Conservation (phyloP, 306 rosid species). For the Vigna reflexopilosa region DNA sequence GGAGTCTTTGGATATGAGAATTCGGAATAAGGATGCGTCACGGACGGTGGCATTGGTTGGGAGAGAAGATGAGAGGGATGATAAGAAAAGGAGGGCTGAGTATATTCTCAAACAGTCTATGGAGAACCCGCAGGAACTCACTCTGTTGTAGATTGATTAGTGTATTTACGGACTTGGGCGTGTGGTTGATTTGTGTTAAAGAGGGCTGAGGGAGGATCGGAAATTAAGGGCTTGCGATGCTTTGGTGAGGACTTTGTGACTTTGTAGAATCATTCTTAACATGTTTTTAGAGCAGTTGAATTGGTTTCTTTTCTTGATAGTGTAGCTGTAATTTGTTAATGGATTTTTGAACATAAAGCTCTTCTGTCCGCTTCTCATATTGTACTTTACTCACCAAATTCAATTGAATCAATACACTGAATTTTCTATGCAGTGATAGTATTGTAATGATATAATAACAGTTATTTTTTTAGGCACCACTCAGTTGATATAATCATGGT, state of each 20-base stretch:
- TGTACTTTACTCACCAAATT: slow-evolving; percentile 46
- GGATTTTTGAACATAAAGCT: slow-evolving; percentile 31
- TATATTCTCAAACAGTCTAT: slow-evolving; percentile 82
- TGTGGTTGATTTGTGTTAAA: slow-evolving; percentile 4
- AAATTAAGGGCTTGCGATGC: slow-evolving; percentile 45
- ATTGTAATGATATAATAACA: not conserved
- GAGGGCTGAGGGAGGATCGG: slow-evolving; percentile 21
- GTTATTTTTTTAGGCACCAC: not conserved
- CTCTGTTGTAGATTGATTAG: slow-evolving; percentile 62
- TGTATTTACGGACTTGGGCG: slow-evolving; percentile 35
- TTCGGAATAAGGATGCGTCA: slow-evolving; percentile 67
- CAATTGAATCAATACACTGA: slow-evolving; percentile 40
- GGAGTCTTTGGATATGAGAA: slow-evolving; percentile 68
- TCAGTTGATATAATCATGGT: not conserved
- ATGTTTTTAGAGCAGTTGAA: slow-evolving; percentile 46
- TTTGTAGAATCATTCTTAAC: slow-evolving; percentile 56
- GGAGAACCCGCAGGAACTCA: slow-evolving; percentile 89
- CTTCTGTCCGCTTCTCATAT: slow-evolving; percentile 29
- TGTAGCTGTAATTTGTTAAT: slow-evolving; percentile 35
- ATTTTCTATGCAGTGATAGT: slow-evolving; percentile 28
- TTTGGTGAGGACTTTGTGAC: slow-evolving; percentile 56
- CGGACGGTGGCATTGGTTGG: slow-evolving; percentile 53
- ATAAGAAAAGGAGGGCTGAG: slow-evolving; percentile 92
- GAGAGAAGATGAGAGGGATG: slow-evolving; percentile 86
- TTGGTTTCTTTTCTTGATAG: slow-evolving; percentile 47